phyloP scores from a whole-genome alignment of 352 stramenopile species.

The Halophytophthora batemanensis region DNA sequence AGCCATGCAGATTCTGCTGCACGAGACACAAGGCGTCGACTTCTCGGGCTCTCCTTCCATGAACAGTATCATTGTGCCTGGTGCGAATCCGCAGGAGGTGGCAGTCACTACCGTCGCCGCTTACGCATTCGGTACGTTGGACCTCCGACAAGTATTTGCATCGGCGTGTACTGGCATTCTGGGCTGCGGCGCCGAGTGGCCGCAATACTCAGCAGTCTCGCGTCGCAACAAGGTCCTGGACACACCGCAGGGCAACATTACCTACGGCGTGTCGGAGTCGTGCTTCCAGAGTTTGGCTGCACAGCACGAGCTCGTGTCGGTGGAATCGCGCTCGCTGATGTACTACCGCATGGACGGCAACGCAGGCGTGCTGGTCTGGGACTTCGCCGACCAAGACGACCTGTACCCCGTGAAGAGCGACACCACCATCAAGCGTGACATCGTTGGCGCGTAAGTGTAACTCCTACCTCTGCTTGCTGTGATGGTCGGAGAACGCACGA shows the following conservation, averaged over 20 bases:
- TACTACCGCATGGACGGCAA: conserved; percentile 25
- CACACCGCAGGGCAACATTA: conserved; percentile 36
- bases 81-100: conserved; percentile 23
- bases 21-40: conserved; percentile 38
- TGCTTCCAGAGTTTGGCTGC: conserved; percentile 25
- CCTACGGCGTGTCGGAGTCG: conserved; percentile 36
- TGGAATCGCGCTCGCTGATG: conserved; percentile 24
- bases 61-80: conserved; percentile 23
- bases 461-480: neutral
- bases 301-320: conserved; percentile 6
- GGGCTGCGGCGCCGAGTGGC: conserved; percentile 41
- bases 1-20: conserved; percentile 45
- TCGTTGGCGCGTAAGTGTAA: conserved; percentile 31
- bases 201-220: conserved; percentile 33
- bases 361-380: conserved; percentile 27
- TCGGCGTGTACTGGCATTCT: conserved; percentile 39
- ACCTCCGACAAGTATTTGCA: conserved; percentile 42
- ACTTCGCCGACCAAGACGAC: conserved; percentile 33
- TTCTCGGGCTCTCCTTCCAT: conserved; percentile 38
- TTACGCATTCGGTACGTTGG: conserved; percentile 48
- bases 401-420: conserved; percentile 22
- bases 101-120: conserved; percentile 43
- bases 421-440: conserved; percentile 28
- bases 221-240: conserved; percentile 28
- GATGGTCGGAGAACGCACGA: conserved; percentile 23